Percentiles rank a stretch among this genome's conserved stretches.
phyloP scores from a whole-genome alignment of 1,284 basidiomycete genomes.

The Microstroma glucosiphilum region DNA sequence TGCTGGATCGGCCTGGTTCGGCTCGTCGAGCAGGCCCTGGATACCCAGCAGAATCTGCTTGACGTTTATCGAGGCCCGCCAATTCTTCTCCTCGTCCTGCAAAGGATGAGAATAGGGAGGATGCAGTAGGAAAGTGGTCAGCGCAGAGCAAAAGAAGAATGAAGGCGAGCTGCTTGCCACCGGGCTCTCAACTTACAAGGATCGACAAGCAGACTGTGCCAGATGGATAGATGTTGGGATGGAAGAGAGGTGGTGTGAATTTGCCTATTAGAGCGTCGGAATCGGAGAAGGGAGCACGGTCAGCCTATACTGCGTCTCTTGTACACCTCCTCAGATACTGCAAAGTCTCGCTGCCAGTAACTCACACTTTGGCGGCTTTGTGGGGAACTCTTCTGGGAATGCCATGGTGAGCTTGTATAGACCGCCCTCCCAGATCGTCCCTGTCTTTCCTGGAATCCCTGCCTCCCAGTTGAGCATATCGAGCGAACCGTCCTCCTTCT shows the following conservation, averaged over 20 bases:
- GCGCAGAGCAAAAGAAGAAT: not conserved
- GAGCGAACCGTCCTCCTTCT: slow-evolving; percentile 82
- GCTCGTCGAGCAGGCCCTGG: slow-evolving; percentile 86
- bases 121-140: not conserved
- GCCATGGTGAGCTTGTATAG: slow-evolving; percentile 87
- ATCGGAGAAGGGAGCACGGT: not conserved
- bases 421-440: slow-evolving; percentile 89
- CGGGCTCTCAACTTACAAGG: slow-evolving; percentile 52
- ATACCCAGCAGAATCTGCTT: slow-evolving; percentile 97
- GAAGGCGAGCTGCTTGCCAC: not conserved
- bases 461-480: slow-evolving; percentile 98
- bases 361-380: slow-evolving; percentile 87
- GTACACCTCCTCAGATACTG: no score
- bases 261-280: slow-evolving; percentile 62
- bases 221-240: slow-evolving; percentile 97
- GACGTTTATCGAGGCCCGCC: slow-evolving; percentile 98
- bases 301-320: not conserved
- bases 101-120: not conserved
- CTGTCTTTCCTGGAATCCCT: slow-evolving; percentile 56
- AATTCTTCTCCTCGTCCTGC: slow-evolving; percentile 89
- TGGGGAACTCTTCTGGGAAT: slow-evolving; percentile 62
- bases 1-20: slow-evolving; percentile 89
- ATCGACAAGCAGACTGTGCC: slow-evolving; percentile 98
- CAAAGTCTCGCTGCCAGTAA: not conserved
- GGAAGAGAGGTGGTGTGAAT: slow-evolving; percentile 91